These are phyloP conservation scores for Diutina ranongensis DNA, from an alignment of 1,139 yeast genomes.

Conservation along the genomic window DNA sequence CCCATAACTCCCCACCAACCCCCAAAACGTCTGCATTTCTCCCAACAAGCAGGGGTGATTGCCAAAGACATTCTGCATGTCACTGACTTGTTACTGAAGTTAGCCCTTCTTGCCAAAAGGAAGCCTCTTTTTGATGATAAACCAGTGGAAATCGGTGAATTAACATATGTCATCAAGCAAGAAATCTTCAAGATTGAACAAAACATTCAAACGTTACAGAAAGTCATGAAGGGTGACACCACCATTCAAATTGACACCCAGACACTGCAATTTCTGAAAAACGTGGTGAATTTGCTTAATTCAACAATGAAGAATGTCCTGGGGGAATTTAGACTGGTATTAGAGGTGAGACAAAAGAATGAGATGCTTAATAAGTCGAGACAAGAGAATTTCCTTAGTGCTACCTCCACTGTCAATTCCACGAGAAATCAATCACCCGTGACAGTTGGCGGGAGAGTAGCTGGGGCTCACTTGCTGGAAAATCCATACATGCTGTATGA, in stretches of 20 bases:
- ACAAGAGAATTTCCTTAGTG: slow-evolving; percentile 70
- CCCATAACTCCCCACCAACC: slow-evolving; percentile 8
- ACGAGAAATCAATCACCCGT: slow-evolving; percentile 19
- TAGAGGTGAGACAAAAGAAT: slow-evolving; percentile 76
- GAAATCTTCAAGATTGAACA: slow-evolving; percentile 83
- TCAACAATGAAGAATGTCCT: slow-evolving; percentile 87
- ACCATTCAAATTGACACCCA: slow-evolving; percentile 44
- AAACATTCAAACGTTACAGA: slow-evolving; percentile 55
- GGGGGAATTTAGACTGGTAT: slow-evolving; percentile 80
- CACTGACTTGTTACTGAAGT: slow-evolving; percentile 70
- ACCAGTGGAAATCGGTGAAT: slow-evolving; percentile 86
- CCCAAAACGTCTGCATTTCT: slow-evolving; percentile 53
- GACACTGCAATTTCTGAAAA: slow-evolving; percentile 62
- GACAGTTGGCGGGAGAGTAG: slow-evolving; percentile 7
- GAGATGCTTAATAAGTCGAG: slow-evolving; percentile 75
- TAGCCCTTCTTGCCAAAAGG: slow-evolving; percentile 76
- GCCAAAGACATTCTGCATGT: slow-evolving; percentile 86
- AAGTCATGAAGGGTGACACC: slow-evolving; percentile 36
- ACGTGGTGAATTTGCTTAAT: slow-evolving; percentile 76
- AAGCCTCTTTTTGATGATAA: slow-evolving; percentile 93
- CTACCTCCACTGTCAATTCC: slow-evolving; percentile 25
- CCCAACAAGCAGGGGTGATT: slow-evolving; percentile 66
- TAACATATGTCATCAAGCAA: slow-evolving; percentile 87
- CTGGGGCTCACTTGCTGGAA: slow-evolving; percentile 19
- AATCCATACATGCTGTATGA: slow-evolving; percentile 28